Base-by-base conservation (phyloP, 345 rosid species). In the Camelina hispida region DNA sequence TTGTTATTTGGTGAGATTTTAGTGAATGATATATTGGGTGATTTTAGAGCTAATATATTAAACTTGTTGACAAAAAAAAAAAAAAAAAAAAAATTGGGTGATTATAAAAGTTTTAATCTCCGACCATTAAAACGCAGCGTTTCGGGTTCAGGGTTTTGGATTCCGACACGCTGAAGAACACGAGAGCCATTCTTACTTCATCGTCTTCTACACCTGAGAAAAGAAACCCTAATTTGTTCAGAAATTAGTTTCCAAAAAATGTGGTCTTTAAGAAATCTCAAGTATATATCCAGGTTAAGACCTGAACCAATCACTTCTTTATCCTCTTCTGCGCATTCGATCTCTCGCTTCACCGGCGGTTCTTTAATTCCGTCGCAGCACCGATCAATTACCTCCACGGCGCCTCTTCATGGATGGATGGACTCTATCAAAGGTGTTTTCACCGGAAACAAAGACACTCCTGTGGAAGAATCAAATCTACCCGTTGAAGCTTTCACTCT, bases 341-440 rank as follows among this genome's bases (percentile, higher is more conserved):
- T 60, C 14, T 56, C 67, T 50, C 77, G 74, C 14, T 60, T 51
- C 62, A 15, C 63, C 74, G 48, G 20, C 16, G 68, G 62, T 67
- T 44, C 12, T 55, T 65, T 42, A n/a, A 12, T 58, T 69, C 70
- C 50, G 28, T 51, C 88, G 20, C 91, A 74, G 81, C 73, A 60
- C 62, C 94, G 95, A 22, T 79, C 75, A 13, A 82, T 92, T 71
- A 81, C 80, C 75, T 76, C 90, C 68, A 85, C 94, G 17, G 17
- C 87, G 50, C 38, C 81, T 42, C 80, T 76, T 40, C 73, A 54
- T 12, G 60, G 93, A 46, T 95, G 97, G 99, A 82, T 92, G 96
- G 89, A 89, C 72, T 17, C 92, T 62, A 81, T 95, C 80, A 90
- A 88, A 81, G 97, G 93, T 2, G 88, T 87, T 60, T 89, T 95